Evolutionary conservation across 139 green algal species (phyloP), one percentile per base, ranked within the genome.

Genomic region (Micractinium conductrix): DNA sequence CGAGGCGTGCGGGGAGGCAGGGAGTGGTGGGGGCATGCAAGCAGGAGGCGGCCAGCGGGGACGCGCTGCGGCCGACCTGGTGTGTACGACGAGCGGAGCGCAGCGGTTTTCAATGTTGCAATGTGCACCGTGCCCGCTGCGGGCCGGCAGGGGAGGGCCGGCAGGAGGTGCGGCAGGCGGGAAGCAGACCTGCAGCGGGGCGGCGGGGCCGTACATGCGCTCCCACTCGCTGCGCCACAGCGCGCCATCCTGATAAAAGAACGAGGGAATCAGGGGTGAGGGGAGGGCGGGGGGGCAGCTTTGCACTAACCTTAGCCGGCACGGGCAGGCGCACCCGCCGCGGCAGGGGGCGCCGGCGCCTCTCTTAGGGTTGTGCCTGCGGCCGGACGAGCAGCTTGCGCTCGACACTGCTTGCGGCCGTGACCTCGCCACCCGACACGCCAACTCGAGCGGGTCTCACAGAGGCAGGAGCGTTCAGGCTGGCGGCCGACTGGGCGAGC

Each of bases 211-310:
- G 42, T 79, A 78, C 67, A 70, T 67, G 0, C 45, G n/a, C 43
- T 79, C 45, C 67, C 67, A 84, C 43, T 84, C 62, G 22, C 33
- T 17, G 4, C 78, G 62, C 62, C 78, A 74, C 62, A 84, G n/a
- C 8, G 21, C n/a, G 62, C 62, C 65, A 63, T 84, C 78, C 65
- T 72, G 65, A 16, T 22, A n/a, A 37, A 19, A 22, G 50, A n/a
- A n/a, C n/a, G n/a, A n/a, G 72, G 30, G 28, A 65, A 3, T 21
- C 8, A 7, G 72, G 45, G 44, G n/a, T 7, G 14, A 45, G 44
- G 33, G 30, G 0, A 30, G 6, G 43, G n/a, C 33, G 30, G 12
- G 4, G 30, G 12, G 5, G 28, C 62, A 21, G 28, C 28, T 16
- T 9, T 19, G 35, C 67, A 43, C 35, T 19, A 10, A n/a, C 33